Evolutionary conservation across 2,329 filamentous ascomycete genomes (phyloP).

Genomic region (Macroventuria anomochaeta): DNA sequence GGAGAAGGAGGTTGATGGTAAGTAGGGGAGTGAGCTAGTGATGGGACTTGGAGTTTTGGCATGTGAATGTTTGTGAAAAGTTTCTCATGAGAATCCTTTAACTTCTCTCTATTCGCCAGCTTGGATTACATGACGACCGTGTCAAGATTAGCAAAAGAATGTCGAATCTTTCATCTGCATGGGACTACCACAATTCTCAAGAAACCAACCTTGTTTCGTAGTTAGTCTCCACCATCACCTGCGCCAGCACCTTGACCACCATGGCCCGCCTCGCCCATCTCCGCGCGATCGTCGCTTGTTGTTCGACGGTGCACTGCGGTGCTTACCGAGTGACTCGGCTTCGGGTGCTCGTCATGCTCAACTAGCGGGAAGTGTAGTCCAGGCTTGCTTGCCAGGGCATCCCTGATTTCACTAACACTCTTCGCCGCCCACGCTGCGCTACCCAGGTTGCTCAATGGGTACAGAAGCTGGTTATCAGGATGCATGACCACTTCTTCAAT

Average conservation of each 20-base stretch:
- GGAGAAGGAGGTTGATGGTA: background rate
- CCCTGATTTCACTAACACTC: slow-evolving; percentile 49
- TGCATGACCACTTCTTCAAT: slow-evolving; percentile 58
- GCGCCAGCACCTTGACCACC: slow-evolving; percentile 1
- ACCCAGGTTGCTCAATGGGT: slow-evolving; percentile 55
- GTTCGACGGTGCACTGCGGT: slow-evolving; percentile 11
- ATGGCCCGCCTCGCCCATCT: slow-evolving; percentile 20
- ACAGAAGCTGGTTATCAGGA: slow-evolving; percentile 60
- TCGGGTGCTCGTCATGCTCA: slow-evolving; percentile 19
- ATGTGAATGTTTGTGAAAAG: too few species aligned
- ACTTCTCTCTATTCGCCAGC: too few species aligned
- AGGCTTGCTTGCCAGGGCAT: slow-evolving; percentile 48
- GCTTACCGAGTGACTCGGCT: slow-evolving; percentile 6
- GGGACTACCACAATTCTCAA: too few species aligned
- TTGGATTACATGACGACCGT: too few species aligned
- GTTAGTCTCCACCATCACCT: slow-evolving; percentile 10
- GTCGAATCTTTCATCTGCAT: too few species aligned
- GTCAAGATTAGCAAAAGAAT: too few species aligned
- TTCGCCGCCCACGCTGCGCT: slow-evolving; percentile 45
- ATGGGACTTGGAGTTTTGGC: too few species aligned
- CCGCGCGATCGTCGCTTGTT: slow-evolving; percentile 19
- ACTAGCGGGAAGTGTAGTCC: slow-evolving; percentile 22
- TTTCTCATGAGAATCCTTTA: too few species aligned
- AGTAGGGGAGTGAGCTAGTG: background rate
- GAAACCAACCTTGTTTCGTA: too few species aligned